Conservation (phyloP, 768 basidiomycete species). For the Dacryopinax primogenitus region DNA sequence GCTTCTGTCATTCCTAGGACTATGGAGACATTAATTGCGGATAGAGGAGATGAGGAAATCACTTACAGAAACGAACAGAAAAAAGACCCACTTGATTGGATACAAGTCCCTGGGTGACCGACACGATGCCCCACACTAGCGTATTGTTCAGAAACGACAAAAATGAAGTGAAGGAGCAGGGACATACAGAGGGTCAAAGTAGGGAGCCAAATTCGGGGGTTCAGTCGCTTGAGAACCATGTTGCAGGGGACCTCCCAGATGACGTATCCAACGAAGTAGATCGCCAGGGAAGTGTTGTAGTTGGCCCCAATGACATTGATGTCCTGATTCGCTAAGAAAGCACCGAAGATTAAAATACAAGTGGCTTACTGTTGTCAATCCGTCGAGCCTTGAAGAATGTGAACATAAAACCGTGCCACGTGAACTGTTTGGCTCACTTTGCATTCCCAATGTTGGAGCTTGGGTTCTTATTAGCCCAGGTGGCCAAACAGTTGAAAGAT, state of each 20-base stretch:
- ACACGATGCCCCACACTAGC: slow-evolving; percentile 41
- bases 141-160: neutral
- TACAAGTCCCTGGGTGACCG: slow-evolving; percentile 43
- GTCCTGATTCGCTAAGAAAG: neutral
- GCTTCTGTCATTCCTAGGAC: slow-evolving; percentile 48
- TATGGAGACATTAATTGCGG: slow-evolving; percentile 17
- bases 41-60: neutral
- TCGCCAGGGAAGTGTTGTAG: slow-evolving; percentile 45
- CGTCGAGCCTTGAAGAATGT: slow-evolving; percentile 34
- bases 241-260: slow-evolving; percentile 41
- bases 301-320: slow-evolving; percentile 23
- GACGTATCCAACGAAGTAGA: slow-evolving; percentile 51
- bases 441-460: slow-evolving; percentile 33
- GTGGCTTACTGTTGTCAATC: slow-evolving; percentile 34
- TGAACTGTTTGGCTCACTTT: slow-evolving; percentile 21
- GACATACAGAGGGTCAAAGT: slow-evolving; percentile 35
- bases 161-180: neutral
- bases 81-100: slow-evolving; percentile 42
- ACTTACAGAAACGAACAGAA: slow-evolving; percentile 41
- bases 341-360: neutral
- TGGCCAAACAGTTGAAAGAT: neutral
- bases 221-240: slow-evolving; percentile 42
- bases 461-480: neutral
- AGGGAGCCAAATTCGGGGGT: slow-evolving; percentile 50
- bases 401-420: neutral